Base-by-base conservation (phyloP, 257 asterid genomes). In the Orobanche coerulescens region DNA sequence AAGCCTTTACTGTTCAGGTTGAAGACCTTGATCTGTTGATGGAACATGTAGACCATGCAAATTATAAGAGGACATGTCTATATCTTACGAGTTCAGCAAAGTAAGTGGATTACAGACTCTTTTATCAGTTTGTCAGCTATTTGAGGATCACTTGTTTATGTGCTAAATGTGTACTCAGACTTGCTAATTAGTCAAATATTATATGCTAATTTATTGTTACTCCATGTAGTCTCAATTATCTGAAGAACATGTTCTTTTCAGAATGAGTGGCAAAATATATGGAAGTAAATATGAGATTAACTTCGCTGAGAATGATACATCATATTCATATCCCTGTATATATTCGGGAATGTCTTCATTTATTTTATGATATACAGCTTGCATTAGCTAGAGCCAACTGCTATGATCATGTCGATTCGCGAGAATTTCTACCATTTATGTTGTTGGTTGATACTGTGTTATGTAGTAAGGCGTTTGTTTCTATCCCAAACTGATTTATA, bases 11-110 rank as follows among this genome's bases (percentile, higher is more conserved):
- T 53, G 18, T 68, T 55, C 81, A 91, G 98, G 94, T 93, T 70
- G 98, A 93, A 71, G 95, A 86, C 67, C 95, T 93, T 67, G 97
- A 86, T 75, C 80, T 83, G 37, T 74, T 93, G 42, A 73, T 82
- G 49, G 86, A 84, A 65, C 89, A 89, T 51, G 86, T 78, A 37
- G 97, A 93, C 65, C 69, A 56, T 30, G 75, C 94, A 58, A 93
- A 89, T 73, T 71, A 81, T 71, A 78, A 70, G 49, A 76, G 97
- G 73, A 93, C 98, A 40, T 86, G 98, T 76, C 76, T 84, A 18
- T 93, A 93, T 66, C 90, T 93, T 48, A 81, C 87, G 16, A 86
- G 95, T 68, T 78, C 91, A 15, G 97, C 96, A 1, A 88, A 85
- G 96, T 91, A 75, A 80, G 96, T 69, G 15, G 37, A 24, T 64